Percentiles rank a stretch among this genome's conserved stretches.
These are phyloP conservation scores for Cytospora leucostoma DNA, from an alignment of 2,329 filamentous ascomycete genomes.

Conservation along the genomic window DNA sequence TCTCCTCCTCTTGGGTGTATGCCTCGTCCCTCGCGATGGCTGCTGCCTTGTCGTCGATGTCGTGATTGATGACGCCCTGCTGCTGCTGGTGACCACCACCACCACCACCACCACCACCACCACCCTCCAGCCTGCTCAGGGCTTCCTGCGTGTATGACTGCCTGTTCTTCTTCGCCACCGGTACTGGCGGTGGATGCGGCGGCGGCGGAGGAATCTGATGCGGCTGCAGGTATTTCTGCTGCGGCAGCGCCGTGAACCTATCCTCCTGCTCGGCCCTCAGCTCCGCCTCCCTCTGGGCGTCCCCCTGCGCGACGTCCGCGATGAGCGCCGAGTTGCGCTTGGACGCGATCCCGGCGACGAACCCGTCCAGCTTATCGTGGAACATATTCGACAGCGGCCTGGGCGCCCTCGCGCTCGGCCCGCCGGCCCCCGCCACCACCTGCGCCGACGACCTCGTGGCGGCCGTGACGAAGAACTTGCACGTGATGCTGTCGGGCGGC, in stretches of 20 bases:
- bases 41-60: constrained; percentile 36
- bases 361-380: constrained; percentile 84
- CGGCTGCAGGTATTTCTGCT: constrained; percentile 63
- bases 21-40: no score
- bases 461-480: constrained; percentile 91
- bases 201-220: constrained; percentile 45
- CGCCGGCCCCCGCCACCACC: constrained; percentile 27
- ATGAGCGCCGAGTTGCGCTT: constrained; percentile 86
- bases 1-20: no score
- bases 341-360: constrained; percentile 81
- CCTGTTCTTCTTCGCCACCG: constrained; percentile 26
- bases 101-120: constrained; percentile 30
- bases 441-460: constrained; percentile 56
- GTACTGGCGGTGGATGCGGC: constrained; percentile 25
- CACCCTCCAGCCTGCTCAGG: constrained; percentile 52
- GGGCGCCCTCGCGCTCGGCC: constrained; percentile 49
- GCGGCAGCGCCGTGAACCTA: constrained; percentile 77
- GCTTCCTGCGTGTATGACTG: constrained; percentile 45
- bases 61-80: constrained; percentile 30
- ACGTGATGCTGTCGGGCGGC: constrained; percentile 83
- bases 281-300: constrained; percentile 76
- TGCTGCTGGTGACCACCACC: no score
- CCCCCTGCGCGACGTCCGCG: constrained; percentile 75
- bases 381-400: constrained; percentile 73
- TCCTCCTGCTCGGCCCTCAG: constrained; percentile 83